Conservation (phyloP, 306 rosid genomes). For the Chamaecrista fasciculata region DNA sequence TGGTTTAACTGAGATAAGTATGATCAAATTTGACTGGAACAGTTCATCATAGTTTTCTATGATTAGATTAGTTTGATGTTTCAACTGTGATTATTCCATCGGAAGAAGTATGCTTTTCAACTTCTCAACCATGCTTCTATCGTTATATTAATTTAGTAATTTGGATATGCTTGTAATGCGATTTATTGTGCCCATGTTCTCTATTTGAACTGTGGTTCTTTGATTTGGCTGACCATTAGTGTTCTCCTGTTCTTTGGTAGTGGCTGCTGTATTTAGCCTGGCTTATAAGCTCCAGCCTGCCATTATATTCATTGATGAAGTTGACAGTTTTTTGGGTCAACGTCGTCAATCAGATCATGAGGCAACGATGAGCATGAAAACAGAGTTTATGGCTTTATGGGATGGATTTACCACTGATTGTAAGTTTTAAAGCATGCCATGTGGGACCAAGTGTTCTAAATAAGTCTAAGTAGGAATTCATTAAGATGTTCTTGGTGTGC, state of each 20-base stretch:
- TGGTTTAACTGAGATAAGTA: constrained; percentile 7
- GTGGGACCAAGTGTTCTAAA: neutral
- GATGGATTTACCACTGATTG: constrained; percentile 98
- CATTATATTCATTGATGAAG: constrained; percentile 94
- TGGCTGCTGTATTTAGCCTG: constrained; percentile 93
- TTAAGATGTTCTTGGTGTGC: neutral
- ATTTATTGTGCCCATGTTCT: constrained; percentile 20
- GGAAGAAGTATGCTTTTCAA: neutral
- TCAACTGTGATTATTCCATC: neutral
- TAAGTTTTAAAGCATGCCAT: constrained; percentile 41
- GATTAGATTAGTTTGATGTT: neutral
- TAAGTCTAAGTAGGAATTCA: constrained; percentile 9
- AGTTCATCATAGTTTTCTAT: neutral
- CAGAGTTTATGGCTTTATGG: constrained; percentile 99
- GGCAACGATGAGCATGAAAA: constrained; percentile 89
- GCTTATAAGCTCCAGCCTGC: constrained; percentile 98
- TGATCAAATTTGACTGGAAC: neutral
- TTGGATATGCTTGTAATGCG: constrained; percentile 16
- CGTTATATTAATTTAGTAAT: neutral
- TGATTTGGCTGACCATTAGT: constrained; percentile 20
- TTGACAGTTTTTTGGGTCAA: constrained; percentile 97
- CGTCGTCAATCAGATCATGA: constrained; percentile 88
- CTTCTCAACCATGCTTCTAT: constrained; percentile 14
- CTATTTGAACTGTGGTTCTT: constrained; percentile 6
- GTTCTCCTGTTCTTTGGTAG: constrained; percentile 45